Evolutionary conservation across 192 early-diverging fungal species (phyloP).

Genomic region (Coemansia sp.): DNA sequence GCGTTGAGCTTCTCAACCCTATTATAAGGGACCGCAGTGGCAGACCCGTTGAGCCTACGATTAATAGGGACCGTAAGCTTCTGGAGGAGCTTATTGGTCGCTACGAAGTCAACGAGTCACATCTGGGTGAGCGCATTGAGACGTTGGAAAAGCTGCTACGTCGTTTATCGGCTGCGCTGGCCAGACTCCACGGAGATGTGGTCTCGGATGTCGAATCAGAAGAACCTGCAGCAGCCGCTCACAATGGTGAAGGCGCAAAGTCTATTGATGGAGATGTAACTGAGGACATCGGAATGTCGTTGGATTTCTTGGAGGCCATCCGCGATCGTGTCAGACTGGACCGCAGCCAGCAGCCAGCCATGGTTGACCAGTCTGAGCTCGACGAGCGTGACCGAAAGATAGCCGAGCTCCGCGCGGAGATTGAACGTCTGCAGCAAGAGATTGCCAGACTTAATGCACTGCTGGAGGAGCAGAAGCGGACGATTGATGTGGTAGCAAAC

Average conservation of each 20-base stretch:
- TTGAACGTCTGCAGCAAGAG: conserved; percentile 20
- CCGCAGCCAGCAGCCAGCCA: conserved; percentile 17
- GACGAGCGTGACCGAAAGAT: conserved; percentile 56
- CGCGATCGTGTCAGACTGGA: conserved; percentile 10
- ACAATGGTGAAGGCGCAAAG: neutral
- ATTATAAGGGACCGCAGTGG: conserved; percentile 28
- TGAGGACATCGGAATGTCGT: conserved; percentile 20
- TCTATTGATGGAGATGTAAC: conserved; percentile 4
- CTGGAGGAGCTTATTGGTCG: conserved; percentile 30
- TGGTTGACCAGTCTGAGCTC: conserved; percentile 31
- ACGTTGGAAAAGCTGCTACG: conserved; percentile 26
- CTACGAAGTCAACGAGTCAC: conserved; percentile 28
- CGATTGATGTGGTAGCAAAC: conserved; percentile 28
- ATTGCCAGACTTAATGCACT: conserved; percentile 33
- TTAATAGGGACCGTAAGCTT: conserved; percentile 16
- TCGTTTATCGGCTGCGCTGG: conserved; percentile 14
- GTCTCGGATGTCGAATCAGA: neutral
- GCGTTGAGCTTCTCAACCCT: conserved; percentile 36
- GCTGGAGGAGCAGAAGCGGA: conserved; percentile 35
- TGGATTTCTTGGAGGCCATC: conserved; percentile 40
- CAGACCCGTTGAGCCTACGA: conserved; percentile 15
- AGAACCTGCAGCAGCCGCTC: neutral
- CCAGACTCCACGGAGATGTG: conserved; percentile 13
- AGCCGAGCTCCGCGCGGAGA: conserved; percentile 35
- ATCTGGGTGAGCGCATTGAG: conserved; percentile 18